Percentiles rank a stretch among this genome's conserved stretches.
phyloP scores from a whole-genome alignment of 2,329 filamentous ascomycete genomes.

The Trichoderma brevicompactum region DNA sequence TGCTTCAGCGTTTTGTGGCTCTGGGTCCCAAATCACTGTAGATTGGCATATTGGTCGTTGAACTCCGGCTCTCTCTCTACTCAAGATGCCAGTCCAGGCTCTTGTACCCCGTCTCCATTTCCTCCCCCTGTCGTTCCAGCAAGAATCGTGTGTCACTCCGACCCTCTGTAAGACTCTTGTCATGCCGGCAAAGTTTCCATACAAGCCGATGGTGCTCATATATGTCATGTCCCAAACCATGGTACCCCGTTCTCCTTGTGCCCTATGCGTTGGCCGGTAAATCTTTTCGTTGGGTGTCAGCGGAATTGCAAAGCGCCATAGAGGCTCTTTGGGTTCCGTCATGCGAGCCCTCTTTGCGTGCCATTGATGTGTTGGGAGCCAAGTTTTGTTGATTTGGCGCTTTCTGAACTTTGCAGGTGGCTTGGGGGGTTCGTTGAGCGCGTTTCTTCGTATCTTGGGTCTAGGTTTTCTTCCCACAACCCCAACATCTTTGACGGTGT shows the following conservation, averaged over 20 bases:
- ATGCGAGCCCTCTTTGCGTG: conserved; percentile 91
- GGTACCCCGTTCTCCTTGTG: conserved; percentile 73
- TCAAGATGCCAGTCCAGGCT: conserved; percentile 56
- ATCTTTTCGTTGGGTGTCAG: conserved; percentile 86
- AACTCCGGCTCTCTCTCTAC: conserved; percentile 54
- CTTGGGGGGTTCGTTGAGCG: conserved; percentile 62
- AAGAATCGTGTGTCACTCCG: conserved; percentile 62
- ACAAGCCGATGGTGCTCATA: conserved; percentile 81
- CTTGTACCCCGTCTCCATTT: conserved; percentile 69
- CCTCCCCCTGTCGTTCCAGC: conserved; percentile 66
- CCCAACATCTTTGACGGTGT: conserved; percentile 27
- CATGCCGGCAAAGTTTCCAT: conserved; percentile 68
- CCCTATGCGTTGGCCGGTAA: conserved; percentile 84
- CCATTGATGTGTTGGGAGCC: conserved; percentile 93
- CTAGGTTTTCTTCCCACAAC: conserved; percentile 44
- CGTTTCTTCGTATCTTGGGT: conserved; percentile 72
- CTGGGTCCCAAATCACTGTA: conserved; percentile 74
- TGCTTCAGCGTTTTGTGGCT: conserved; percentile 29
- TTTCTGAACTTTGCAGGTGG: conserved; percentile 75
- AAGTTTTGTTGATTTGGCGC: conserved; percentile 85
- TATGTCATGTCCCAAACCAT: conserved; percentile 95
- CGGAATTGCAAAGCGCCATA: conserved; percentile 91
- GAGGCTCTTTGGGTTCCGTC: conserved; percentile 74
- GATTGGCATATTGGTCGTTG: conserved; percentile 70
- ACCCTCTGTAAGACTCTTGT: conserved; percentile 68